phyloP scores from a whole-genome alignment of 805 yeast species.

The Saturnispora dispora region DNA sequence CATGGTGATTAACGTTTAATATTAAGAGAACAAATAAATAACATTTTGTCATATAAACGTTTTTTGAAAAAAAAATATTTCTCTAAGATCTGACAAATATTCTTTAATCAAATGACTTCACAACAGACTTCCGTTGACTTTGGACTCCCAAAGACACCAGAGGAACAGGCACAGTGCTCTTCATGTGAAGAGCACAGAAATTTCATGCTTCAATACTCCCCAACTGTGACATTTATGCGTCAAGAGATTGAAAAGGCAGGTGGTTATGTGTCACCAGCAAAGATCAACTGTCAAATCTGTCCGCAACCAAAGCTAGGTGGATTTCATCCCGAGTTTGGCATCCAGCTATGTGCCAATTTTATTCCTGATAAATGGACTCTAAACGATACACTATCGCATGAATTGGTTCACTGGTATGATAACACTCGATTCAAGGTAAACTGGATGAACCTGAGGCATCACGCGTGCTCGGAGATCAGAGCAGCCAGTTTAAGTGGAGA shows the following conservation, averaged over 20 bases:
- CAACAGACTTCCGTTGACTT: not conserved
- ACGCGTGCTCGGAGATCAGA: slow-evolving; percentile 93
- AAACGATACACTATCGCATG: slow-evolving; percentile 90
- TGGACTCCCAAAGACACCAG: slow-evolving; percentile 3
- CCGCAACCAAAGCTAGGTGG: slow-evolving; percentile 85
- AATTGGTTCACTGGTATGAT: slow-evolving; percentile 88
- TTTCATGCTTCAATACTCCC: slow-evolving; percentile 74
- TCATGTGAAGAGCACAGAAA: slow-evolving; percentile 67
- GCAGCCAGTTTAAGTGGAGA: slow-evolving; percentile 93
- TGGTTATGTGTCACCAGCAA: slow-evolving; percentile 37
- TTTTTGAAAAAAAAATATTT: not conserved
- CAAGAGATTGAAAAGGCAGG: slow-evolving; percentile 67
- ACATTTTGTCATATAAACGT: not conserved
- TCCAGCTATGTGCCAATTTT: slow-evolving; percentile 79
- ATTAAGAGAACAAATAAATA: not conserved
- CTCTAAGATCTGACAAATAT: not conserved
- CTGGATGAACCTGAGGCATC: slow-evolving; percentile 78
- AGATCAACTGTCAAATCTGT: slow-evolving; percentile 74
- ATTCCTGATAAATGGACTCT: slow-evolving; percentile 64
- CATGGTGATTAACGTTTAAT: slow-evolving; percentile 6
- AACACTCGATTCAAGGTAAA: slow-evolving; percentile 80
- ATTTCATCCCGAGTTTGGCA: slow-evolving; percentile 82
- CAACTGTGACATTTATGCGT: slow-evolving; percentile 78
- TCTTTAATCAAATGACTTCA: slow-evolving; percentile 1
- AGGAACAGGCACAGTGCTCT: slow-evolving; percentile 39